phyloP scores from a whole-genome alignment of 1,284 basidiomycete species.

The Sphagnurus paluster region DNA sequence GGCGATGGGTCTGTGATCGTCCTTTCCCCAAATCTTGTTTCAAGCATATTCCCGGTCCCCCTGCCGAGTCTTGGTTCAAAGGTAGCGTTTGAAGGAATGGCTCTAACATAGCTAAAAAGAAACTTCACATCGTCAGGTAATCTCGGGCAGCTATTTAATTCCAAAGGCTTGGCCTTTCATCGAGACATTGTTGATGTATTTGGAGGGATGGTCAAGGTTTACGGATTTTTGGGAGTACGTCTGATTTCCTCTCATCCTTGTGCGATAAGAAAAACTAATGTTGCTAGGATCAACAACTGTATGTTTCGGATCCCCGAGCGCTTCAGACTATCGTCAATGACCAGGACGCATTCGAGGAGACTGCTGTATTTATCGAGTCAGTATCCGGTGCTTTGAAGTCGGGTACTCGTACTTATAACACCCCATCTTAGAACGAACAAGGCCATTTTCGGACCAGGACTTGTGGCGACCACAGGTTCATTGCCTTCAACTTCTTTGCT shows the following conservation, averaged over 20 bases:
- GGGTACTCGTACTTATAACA: neutral
- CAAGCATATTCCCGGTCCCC: too few species aligned
- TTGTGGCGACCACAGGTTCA: slow-evolving; percentile 33
- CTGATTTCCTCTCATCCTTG: neutral
- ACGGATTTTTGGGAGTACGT: slow-evolving; percentile 53
- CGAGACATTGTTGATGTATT: slow-evolving; percentile 42
- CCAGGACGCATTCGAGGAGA: slow-evolving; percentile 51
- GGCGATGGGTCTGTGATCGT: too few species aligned
- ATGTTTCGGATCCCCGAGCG: slow-evolving; percentile 48
- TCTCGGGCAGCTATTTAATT: slow-evolving; percentile 45
- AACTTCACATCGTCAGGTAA: slow-evolving; percentile 36
- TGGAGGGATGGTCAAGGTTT: slow-evolving; percentile 48
- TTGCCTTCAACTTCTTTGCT: neutral
- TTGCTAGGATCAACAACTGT: slow-evolving; percentile 44
- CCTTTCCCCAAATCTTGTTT: too few species aligned
- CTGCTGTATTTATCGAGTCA: slow-evolving; percentile 48
- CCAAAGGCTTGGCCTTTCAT: slow-evolving; percentile 49
- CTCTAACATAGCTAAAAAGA: neutral
- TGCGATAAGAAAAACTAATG: neutral
- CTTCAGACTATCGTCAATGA: slow-evolving; percentile 49
- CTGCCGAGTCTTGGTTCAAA: slow-evolving; percentile 41
- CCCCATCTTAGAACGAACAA: slow-evolving; percentile 28
- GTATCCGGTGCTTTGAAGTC: slow-evolving; percentile 14
- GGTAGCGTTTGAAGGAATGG: slow-evolving; percentile 23
- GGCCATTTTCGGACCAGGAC: slow-evolving; percentile 37